Evolutionary conservation across 495 filamentous ascomycete genomes (phyloP).

Genomic region (Achaetomiella virescens): DNA sequence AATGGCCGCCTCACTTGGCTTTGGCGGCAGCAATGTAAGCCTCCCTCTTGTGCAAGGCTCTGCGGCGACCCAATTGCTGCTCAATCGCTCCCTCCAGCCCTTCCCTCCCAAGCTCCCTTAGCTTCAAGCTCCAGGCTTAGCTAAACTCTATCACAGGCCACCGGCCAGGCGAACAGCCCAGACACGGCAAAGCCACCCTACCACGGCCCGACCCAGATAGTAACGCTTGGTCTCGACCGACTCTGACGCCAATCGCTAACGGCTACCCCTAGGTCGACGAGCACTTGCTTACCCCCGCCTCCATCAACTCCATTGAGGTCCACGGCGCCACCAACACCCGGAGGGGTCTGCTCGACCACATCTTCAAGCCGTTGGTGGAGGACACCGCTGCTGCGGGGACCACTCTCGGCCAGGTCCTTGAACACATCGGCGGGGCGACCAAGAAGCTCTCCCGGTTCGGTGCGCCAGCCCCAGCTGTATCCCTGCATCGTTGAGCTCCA

Average conservation of each 20-base stretch:
- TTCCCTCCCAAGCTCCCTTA: not conserved
- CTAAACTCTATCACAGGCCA: slow-evolving; percentile 1
- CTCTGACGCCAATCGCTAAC: not conserved
- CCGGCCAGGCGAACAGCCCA: not conserved
- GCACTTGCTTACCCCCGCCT: slow-evolving; percentile 62
- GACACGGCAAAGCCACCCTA: not conserved
- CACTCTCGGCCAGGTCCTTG: slow-evolving; percentile 70
- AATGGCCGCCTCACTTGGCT: slow-evolving; percentile 17
- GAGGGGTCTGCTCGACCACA: slow-evolving; percentile 65
- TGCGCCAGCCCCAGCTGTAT: slow-evolving; percentile 32
- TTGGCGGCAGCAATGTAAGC: slow-evolving; percentile 20
- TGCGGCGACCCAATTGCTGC: not conserved
- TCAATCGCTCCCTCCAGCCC: not conserved
- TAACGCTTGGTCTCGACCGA: not conserved
- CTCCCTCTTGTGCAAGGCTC: not conserved
- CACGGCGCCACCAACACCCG: slow-evolving; percentile 73
- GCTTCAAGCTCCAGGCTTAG: not conserved
- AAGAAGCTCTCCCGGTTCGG: slow-evolving; percentile 76
- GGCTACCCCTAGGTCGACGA: slow-evolving; percentile 52
- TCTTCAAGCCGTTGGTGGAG: slow-evolving; percentile 72
- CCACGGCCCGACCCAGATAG: slow-evolving; percentile 7
- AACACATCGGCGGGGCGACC: slow-evolving; percentile 58
- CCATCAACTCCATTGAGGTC: slow-evolving; percentile 75
- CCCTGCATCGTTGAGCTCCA: not conserved
- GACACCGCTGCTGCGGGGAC: slow-evolving; percentile 58